Conservation (phyloP, 192 early-diverging fungal genomes). For the Coemansia erecta region DNA sequence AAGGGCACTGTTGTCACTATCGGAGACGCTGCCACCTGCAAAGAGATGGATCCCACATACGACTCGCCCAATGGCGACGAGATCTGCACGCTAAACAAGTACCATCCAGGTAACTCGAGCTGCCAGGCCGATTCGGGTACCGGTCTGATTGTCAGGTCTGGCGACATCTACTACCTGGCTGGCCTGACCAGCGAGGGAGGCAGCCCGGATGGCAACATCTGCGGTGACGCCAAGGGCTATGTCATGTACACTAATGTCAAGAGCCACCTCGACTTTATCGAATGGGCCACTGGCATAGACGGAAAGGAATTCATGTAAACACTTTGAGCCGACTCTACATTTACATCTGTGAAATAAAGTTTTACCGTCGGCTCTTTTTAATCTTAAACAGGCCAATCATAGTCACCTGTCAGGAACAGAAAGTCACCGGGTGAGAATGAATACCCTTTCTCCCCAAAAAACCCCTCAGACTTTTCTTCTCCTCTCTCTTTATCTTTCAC, state of each 20-base stretch:
- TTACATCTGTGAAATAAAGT: not conserved
- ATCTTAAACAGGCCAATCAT: too few species aligned
- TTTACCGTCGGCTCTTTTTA: not conserved
- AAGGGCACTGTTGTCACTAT: constrained; percentile 1
- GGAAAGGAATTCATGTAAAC: not conserved
- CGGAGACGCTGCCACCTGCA: not conserved
- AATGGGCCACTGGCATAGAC: not conserved
- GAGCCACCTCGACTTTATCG: constrained; percentile 6
- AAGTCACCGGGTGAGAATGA: too few species aligned
- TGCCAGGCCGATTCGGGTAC: constrained; percentile 11
- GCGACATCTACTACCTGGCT: not conserved
- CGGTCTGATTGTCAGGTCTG: not conserved
- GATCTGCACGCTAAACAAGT: constrained; percentile 6
- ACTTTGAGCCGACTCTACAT: not conserved
- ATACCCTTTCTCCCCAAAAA: not conserved
- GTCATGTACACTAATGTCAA: constrained; percentile 10
- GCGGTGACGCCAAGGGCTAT: not conserved
- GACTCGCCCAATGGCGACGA: constrained; percentile 3
- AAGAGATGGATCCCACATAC: not conserved
- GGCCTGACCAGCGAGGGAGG: constrained; percentile 5
- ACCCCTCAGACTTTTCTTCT: not conserved
- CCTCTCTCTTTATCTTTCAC: constrained; percentile 8
- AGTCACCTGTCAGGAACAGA: too few species aligned
- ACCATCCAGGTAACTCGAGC: not conserved
- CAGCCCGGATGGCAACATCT: not conserved